These are phyloP conservation scores for Magnolia sinica DNA, from an alignment of 164 flowering plant species.

Conservation along the genomic window DNA sequence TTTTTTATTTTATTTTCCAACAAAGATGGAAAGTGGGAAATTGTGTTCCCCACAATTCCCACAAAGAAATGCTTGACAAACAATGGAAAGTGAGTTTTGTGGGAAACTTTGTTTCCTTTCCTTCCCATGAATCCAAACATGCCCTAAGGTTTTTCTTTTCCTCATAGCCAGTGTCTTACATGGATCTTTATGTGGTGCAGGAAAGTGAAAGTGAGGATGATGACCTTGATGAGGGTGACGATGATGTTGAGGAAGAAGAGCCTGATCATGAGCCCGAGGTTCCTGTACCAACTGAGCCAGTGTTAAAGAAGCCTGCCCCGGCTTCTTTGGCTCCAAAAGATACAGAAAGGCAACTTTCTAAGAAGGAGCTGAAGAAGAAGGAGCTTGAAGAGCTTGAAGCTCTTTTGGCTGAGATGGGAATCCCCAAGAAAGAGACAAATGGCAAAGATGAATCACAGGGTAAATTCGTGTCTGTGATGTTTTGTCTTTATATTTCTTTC, in stretches of 20 bases:
- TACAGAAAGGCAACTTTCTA: conserved; percentile 84
- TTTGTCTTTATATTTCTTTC: not conserved
- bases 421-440: conserved; percentile 36
- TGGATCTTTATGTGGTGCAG: conserved; percentile 27
- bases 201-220: conserved; percentile 92
- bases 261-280: conserved; percentile 62
- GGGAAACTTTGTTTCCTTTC: too few species aligned
- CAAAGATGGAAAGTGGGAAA: too few species aligned
- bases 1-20: too few species aligned
- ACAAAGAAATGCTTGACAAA: too few species aligned
- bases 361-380: conserved; percentile 87
- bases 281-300: conserved; percentile 39
- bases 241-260: conserved; percentile 59
- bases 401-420: conserved; percentile 75
- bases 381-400: conserved; percentile 89
- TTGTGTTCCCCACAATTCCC: too few species aligned
- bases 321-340: conserved; percentile 51
- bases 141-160: too few species aligned
- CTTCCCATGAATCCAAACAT: too few species aligned
- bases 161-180: not conserved
- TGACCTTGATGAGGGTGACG: conserved; percentile 60
- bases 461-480: conserved; percentile 17
- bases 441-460: conserved; percentile 47
- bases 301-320: conserved; percentile 41
- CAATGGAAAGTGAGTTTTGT: too few species aligned